Base-by-base conservation (phyloP, 2,329 filamentous ascomycete genomes). In the Scleromitrula shiraiana region DNA sequence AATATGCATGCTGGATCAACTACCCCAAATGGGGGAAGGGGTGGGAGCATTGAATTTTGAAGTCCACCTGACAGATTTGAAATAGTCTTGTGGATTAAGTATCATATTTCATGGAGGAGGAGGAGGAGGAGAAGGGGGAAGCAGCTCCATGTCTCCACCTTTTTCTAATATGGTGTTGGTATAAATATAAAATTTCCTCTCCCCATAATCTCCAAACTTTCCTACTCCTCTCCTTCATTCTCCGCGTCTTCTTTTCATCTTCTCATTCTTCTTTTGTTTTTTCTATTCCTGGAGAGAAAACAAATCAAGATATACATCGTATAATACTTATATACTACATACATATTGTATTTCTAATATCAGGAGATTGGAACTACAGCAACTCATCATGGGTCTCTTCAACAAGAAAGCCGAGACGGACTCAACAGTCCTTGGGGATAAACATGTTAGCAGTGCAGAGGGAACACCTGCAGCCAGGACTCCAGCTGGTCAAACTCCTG, bases 381-480 rank as follows among this genome's bases (percentile, higher is more conserved):
- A 41, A 20, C 15, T 36, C 33, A 29, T 38, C 23, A 53, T 53
- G 51, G 48, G 48, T n/a, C n/a, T 51, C 23, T 53, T 53, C 32
- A 48, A 39, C 22, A 53, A 40, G 24, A 51, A 52, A 22, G n/a
- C n/a, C n/a, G 39, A 46, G 36, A 35, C 29, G 19, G 40, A 41
- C 10, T 19, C 36, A n/a, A 33, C 48, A 24, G n/a, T 37, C 15
- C 7, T 51, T 36, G 27, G 39, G 7, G 48, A 50, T 14, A 53
- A 53, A 19, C n/a, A 53, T 39, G 23, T 49, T 41, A 36, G 41
- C 47, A 26, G 44, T 4, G 27, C 36, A 9, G 37, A 47, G 8
- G 44, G 39, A 29, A 49, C 51, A 22, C 51, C 51, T 17, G 51
- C 41, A 7, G 35, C 51, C n/a, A 41, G 49, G 3, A 53, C 52